phyloP scores from a whole-genome alignment of 1,284 basidiomycete species.

The Sphagnurus paluster region DNA sequence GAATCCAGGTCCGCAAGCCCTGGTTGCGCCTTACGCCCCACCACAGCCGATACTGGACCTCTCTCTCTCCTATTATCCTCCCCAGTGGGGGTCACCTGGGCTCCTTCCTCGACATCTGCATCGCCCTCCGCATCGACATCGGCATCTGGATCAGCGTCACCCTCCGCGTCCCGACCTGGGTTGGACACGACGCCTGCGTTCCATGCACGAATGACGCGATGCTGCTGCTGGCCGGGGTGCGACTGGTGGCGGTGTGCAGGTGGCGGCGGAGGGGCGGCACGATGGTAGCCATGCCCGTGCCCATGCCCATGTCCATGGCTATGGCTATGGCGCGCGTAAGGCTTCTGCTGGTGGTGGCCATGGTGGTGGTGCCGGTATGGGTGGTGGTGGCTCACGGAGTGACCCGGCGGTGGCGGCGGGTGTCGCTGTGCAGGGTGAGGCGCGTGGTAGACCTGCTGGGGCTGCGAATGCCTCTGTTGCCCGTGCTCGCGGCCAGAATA shows the following conservation, averaged over 20 bases:
- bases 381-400: constrained; percentile 3
- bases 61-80: constrained; percentile 3
- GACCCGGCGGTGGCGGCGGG: constrained; percentile 6
- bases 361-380: neutral
- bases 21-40: constrained; percentile 33
- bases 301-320: neutral
- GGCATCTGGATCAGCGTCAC: constrained; percentile 29
- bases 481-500: too few species aligned
- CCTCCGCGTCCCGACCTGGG: constrained; percentile 19
- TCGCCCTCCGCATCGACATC: constrained; percentile 32
- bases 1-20: constrained; percentile 58
- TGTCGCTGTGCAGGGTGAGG: too few species aligned
- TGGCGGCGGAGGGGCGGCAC: neutral
- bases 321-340: neutral
- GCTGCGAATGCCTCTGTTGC: too few species aligned
- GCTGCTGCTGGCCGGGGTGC: neutral
- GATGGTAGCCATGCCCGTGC: neutral
- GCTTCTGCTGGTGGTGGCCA: constrained; percentile 2
- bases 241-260: neutral
- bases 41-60: neutral
- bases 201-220: constrained; percentile 7
- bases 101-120: constrained; percentile 10
- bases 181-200: constrained; percentile 17
- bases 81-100: constrained; percentile 17
- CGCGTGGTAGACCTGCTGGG: too few species aligned